Conservation (phyloP, 108 stramenopile species). For the Cyclotella atomus region DNA sequence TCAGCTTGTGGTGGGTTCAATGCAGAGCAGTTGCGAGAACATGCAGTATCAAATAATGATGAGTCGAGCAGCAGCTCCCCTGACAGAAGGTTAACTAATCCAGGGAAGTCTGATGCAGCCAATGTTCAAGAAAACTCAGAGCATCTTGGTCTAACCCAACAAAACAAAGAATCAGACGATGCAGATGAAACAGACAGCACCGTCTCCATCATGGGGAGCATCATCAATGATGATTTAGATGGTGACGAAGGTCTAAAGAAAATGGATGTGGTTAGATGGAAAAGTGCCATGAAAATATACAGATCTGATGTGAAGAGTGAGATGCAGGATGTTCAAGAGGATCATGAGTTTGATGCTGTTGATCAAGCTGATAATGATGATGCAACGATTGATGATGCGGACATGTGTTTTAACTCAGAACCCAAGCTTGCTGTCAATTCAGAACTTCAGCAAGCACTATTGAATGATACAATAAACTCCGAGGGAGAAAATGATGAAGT, state of each 20-base stretch:
- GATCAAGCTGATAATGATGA: not conserved
- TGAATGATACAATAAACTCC: slow-evolving; percentile 2
- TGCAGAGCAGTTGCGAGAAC: not conserved
- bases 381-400: not conserved
- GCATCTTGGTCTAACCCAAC: not conserved
- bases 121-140: not conserved
- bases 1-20: not conserved
- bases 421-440: not conserved
- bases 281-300: slow-evolving; percentile 12
- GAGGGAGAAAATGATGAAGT: not conserved
- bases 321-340: not conserved
- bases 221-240: slow-evolving; percentile 17
- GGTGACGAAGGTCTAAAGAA: not conserved
- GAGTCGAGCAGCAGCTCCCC: not conserved
- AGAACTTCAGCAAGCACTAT: not conserved
- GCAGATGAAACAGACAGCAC: slow-evolving; percentile 19
- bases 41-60: not conserved
- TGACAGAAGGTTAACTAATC: not conserved
- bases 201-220: slow-evolving; percentile 45
- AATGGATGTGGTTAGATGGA: slow-evolving; percentile 16
- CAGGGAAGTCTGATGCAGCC: not conserved
- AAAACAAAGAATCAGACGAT: not conserved
- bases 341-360: not conserved
- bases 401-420: too few relatives aligned
- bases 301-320: slow-evolving; percentile 8